These are phyloP conservation scores for Gossypium schwendimanii DNA, from an alignment of 441 rosid genomes.

Conservation along the genomic window DNA sequence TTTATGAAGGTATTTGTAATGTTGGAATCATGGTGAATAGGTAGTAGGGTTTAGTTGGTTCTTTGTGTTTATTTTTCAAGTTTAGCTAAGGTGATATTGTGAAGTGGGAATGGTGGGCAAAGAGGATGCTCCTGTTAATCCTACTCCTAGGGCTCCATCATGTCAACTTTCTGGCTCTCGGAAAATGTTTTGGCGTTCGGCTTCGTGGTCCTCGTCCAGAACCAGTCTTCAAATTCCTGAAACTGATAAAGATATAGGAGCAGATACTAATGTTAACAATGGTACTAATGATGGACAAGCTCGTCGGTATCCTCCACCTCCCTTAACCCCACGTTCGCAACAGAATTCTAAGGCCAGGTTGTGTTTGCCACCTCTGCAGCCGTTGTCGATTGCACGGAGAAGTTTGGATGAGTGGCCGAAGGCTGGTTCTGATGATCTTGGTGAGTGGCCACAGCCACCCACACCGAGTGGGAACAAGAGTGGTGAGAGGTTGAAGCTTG, in stretches of 20 bases:
- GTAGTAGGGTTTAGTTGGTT: background rate
- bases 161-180: constrained; percentile 51
- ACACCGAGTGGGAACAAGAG: constrained; percentile 75
- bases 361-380: constrained; percentile 90
- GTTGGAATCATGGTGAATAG: background rate
- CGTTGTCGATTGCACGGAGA: constrained; percentile 76
- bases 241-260: constrained; percentile 31
- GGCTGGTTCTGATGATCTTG: constrained; percentile 88
- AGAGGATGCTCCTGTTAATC: constrained; percentile 56
- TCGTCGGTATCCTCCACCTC: constrained; percentile 59
- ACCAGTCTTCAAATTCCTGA: constrained; percentile 55
- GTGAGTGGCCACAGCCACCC: constrained; percentile 90
- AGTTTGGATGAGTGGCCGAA: constrained; percentile 95
- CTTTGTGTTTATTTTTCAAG: constrained; percentile 12
- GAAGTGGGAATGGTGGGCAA: constrained; percentile 71
- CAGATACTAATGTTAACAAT: constrained; percentile 36
- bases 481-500: constrained; percentile 86
- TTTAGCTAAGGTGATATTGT: background rate
- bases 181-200: constrained; percentile 89
- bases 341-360: constrained; percentile 76
- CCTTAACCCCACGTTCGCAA: constrained; percentile 85
- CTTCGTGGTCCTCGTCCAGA: constrained; percentile 94
- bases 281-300: constrained; percentile 36
- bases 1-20: background rate
- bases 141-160: constrained; percentile 38